Conservation (phyloP, 2,329 filamentous ascomycete species). For the Macrophomina phaseolina region DNA sequence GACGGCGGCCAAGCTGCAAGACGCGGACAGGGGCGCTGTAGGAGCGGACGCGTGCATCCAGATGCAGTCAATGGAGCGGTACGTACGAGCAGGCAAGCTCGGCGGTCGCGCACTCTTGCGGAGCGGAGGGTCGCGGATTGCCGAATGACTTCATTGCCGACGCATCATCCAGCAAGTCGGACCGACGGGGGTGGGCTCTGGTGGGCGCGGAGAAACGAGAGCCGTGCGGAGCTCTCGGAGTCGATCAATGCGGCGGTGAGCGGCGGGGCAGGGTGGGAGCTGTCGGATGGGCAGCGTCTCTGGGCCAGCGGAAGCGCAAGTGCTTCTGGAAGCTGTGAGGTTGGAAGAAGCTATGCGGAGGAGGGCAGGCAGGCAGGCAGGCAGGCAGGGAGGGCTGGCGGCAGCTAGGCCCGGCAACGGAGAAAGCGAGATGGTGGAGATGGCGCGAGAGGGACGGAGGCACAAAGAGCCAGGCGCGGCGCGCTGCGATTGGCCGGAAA, state of each 20-base stretch:
- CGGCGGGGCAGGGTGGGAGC: slow-evolving; percentile 4
- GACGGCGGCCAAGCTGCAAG: not conserved
- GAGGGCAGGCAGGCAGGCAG: not conserved
- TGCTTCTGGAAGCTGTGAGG: slow-evolving; percentile 13
- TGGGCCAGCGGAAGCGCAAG: not conserved
- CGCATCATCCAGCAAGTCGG: slow-evolving; percentile 15
- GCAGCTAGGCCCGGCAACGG: slow-evolving; percentile 21
- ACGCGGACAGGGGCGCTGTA: not conserved
- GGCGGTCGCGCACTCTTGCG: not conserved
- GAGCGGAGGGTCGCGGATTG: slow-evolving; percentile 9
- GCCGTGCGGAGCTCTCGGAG: slow-evolving; percentile 11
- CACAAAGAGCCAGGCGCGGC: slow-evolving; percentile 1
- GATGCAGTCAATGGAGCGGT: not conserved
- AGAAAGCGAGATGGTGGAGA: not conserved
- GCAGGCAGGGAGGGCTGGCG: not conserved
- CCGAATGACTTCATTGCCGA: slow-evolving; percentile 23
- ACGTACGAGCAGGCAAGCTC: not conserved
- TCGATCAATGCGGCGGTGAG: slow-evolving; percentile 22
- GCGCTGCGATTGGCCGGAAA: slow-evolving; percentile 5
- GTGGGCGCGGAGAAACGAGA: not conserved
- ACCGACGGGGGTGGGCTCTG: not conserved
- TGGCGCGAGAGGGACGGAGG: not conserved
- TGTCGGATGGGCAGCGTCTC: not conserved
- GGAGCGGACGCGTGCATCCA: not conserved
- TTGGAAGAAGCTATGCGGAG: slow-evolving; percentile 23